Base-by-base conservation (phyloP, 176 grass and related monocot genomes). In the Dactylis glomerata region DNA sequence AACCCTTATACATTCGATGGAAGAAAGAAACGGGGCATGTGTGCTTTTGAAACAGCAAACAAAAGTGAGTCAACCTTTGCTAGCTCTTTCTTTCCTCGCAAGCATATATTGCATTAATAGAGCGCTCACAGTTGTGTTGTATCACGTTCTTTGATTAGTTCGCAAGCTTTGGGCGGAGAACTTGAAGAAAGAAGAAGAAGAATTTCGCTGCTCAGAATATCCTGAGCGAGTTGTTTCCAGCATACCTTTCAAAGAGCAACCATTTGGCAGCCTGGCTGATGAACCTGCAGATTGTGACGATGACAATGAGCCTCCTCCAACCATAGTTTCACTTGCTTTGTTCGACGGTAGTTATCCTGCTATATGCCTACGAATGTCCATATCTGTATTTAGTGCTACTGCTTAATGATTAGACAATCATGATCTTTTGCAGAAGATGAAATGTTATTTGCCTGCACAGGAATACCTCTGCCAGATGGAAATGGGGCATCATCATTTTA, bases 241-340 rank as follows among this genome's bases (percentile, higher is more conserved):
- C 58, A 62, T 62, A 62, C n/a, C 4, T 62, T 62, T 62, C 10
- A 5, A 62, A 30, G 24, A 62, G 58, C 58, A 62, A 30, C 23
- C 23, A 15, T 62, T 62, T 62, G 38, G 68, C 40, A 72, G 2
- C 23, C 55, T 58, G 55, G 6, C 14, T 26, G 5, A 46, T 4
- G 13, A 72, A 45, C 41, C 68, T 9, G n/a, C 23, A 72, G 41
- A 27, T 27, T 59, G 1, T 56, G 23, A 62, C 9, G 58, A 12
- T 58, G n/a, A 11, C 55, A 8, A 58, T 54, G 51, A 1, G 6
- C 51, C 20, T 54, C 51, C 0, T 28, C 24, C 57, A 14, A 14
- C 57, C 57, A 62, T 28, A 62, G n/a, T 71, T 41, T 71, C 38
- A 23, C 36, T 71, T 44, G 68, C 68, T 71, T 71, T 71, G 68